phyloP scores from a whole-genome alignment of 805 yeast genomes.

The Yarrowia yakushimensis region DNA sequence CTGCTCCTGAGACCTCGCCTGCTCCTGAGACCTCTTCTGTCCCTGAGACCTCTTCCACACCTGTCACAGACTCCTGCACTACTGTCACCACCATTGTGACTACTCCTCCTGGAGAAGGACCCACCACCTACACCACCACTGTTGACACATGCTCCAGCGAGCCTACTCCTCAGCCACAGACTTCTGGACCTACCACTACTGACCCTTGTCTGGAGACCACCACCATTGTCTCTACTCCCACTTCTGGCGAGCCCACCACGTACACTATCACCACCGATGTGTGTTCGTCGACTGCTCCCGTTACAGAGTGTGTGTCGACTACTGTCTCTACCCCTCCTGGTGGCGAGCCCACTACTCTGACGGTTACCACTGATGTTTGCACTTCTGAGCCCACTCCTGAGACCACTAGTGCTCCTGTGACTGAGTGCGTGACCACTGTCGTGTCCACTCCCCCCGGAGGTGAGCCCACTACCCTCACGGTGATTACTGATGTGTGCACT shows the following conservation, averaged over 20 bases:
- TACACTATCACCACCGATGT: neutral
- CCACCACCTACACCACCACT: neutral
- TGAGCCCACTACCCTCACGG: neutral
- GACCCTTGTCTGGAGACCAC: constrained; percentile 7
- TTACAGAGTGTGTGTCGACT: neutral
- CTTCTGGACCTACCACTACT: neutral
- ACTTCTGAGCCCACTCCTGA: neutral
- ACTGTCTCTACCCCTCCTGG: neutral
- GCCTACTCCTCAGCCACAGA: neutral
- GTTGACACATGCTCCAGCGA: neutral
- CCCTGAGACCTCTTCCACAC: neutral
- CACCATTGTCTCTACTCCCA: neutral
- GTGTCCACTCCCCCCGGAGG: neutral
- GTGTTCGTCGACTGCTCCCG: neutral
- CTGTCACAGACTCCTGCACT: neutral
- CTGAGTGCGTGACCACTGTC: neutral
- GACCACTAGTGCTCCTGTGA: neutral
- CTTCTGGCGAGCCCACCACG: neutral
- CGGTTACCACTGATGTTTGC: neutral
- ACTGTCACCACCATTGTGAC: neutral
- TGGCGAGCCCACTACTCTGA: neutral
- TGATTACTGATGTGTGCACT: neutral
- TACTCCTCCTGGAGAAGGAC: neutral
- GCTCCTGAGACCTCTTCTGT: too few species aligned
- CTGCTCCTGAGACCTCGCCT: too few species aligned